Base-by-base conservation (phyloP, 1,139 yeast species). In the Scheffersomyces illinoinensis region DNA sequence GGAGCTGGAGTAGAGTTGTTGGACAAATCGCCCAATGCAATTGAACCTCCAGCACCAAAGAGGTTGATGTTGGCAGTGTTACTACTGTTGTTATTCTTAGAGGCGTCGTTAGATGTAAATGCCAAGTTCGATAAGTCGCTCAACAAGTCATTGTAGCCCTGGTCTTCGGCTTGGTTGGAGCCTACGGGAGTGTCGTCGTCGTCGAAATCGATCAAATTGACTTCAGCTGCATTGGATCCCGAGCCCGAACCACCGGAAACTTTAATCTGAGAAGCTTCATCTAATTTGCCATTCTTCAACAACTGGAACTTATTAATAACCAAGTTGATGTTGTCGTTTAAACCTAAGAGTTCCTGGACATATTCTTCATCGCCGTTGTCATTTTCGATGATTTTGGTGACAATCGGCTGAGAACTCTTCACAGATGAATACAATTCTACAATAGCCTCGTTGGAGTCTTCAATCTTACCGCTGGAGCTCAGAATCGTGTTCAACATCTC, bases 341-440 rank as follows among this genome's bases (percentile, higher is more conserved):
- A 80, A 33, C 81, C 81, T 58, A 91, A 79, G 60, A 95, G 78
- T 61, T 85, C 88, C 57, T 80, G 81, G 53, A 92, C 90, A 19
- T 90, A 85, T 26, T 81, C 87, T 64, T 86, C 91, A 67, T 90
- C 88, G 26, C 73, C 77, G 55, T 66, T 68, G 66, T 89, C 93
- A 69, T 91, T 96, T 64, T 85, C 87, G 62, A 93, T 87, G 68
- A 96, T 90, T 67, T 88, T 89, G 71, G 90, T 91, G 64, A 95
- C 85, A 68, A 91, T 93, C 51, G 98, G 97, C 69, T 90, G 93
- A 33, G 97, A 88, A 56, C 88, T 88, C 72, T 91, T 93, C 64
- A 96, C 80, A 1, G 97, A 83, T 53, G 89, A 83, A 66, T 89
- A 91, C 62, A 96, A 82, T 67, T 95, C 98, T 56, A 83, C 79